Percentiles rank a stretch among this genome's conserved stretches.
Conservation (phyloP, 768 basidiomycete genomes). For the Lactarius pseudohatsudake region DNA sequence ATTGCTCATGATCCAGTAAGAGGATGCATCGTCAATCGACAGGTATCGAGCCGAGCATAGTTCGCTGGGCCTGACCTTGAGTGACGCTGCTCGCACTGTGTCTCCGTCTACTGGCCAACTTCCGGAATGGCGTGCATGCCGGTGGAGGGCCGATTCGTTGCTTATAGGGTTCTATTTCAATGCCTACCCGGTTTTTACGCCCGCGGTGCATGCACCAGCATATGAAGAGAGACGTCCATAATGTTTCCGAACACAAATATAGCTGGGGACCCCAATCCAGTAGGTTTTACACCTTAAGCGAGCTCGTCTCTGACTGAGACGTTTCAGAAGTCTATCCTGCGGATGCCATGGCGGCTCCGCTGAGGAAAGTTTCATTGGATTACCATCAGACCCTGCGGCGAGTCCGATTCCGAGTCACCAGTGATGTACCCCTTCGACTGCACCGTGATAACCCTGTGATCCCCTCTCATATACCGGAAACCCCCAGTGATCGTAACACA, state of each 20-base stretch:
- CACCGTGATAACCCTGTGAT: not conserved
- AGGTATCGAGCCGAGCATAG: not conserved
- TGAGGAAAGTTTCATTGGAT: conserved; percentile 9
- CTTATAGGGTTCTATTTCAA: not conserved
- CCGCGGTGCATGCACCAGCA: not conserved
- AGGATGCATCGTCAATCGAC: too few species aligned
- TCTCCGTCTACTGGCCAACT: not conserved
- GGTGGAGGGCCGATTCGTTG: not conserved
- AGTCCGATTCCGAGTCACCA: not conserved
- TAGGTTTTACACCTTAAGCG: not conserved
- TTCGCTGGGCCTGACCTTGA: not conserved
- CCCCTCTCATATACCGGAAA: not conserved
- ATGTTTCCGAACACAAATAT: not conserved
- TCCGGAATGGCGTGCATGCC: not conserved
- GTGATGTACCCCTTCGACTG: not conserved
- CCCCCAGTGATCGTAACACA: not conserved
- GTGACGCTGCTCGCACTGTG: not conserved
- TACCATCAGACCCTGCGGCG: not conserved
- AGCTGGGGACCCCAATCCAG: not conserved
- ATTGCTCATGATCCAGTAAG: too few species aligned
- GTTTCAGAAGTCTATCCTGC: not conserved
- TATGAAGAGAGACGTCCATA: not conserved
- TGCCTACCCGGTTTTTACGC: not conserved
- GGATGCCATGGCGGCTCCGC: conserved; percentile 11
- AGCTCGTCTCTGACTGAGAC: not conserved